phyloP scores from a whole-genome alignment of 2,329 filamentous ascomycete genomes.

The Xylaria sp. region DNA sequence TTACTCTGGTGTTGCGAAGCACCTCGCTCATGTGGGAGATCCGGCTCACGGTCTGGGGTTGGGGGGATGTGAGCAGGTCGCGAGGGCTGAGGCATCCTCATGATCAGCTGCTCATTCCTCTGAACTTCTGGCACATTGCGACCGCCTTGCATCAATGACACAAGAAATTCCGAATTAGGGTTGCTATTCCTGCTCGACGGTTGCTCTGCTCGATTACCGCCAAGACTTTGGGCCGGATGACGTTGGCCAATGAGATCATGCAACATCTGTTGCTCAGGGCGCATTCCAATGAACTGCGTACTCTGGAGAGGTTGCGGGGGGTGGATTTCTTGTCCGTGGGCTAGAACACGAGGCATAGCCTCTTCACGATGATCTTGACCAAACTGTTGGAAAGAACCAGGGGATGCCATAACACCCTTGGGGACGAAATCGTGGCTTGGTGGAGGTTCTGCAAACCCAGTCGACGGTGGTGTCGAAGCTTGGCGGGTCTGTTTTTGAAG shows the following conservation, averaged over 20 bases:
- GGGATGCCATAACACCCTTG: conserved; percentile 57
- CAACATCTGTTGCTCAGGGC: conserved; percentile 67
- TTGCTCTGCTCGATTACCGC: conserved; percentile 58
- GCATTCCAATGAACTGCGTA: conserved; percentile 58
- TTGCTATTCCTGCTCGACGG: conserved; percentile 58
- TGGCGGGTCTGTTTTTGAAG: conserved; percentile 69
- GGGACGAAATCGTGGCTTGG: conserved; percentile 46
- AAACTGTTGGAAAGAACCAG: conserved; percentile 61
- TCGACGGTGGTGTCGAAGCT: conserved; percentile 57
- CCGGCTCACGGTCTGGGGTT: conserved; percentile 60
- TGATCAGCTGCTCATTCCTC: conserved; percentile 62
- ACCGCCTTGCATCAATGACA: conserved; percentile 78
- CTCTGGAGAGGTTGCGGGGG: conserved; percentile 60
- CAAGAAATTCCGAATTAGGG: conserved; percentile 83
- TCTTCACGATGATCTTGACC: conserved; percentile 59
- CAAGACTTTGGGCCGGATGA: conserved; percentile 64
- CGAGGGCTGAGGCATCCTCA: conserved; percentile 64
- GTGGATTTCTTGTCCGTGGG: conserved; percentile 63
- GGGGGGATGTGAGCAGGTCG: conserved; percentile 59
- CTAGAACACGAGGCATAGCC: conserved; percentile 54
- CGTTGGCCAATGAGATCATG: conserved; percentile 70
- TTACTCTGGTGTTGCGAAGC: conserved; percentile 49
- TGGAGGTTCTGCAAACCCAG: conserved; percentile 46
- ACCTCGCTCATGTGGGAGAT: conserved; percentile 56
- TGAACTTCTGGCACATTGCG: conserved; percentile 61